Percentiles rank a stretch among this genome's conserved stretches.
Evolutionary conservation across 78 protist genomes (phyloP).

Genomic region (Mantamonas sphyraenae): DNA sequence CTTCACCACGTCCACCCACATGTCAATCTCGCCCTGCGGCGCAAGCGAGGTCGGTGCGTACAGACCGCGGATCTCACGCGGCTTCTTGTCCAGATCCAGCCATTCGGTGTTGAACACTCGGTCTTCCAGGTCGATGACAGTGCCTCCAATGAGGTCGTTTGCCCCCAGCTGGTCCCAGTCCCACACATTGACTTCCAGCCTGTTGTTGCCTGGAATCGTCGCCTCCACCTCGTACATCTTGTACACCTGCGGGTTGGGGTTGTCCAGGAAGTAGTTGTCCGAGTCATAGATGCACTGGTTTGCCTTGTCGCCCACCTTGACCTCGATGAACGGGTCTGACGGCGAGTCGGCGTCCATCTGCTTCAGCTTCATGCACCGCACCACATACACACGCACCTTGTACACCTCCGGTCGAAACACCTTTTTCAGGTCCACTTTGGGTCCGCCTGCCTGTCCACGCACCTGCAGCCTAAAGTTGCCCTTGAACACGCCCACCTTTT

Average conservation of each 20-base stretch:
- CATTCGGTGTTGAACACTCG: background rate
- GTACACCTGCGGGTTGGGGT: constrained; percentile 3
- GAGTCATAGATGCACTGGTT: background rate
- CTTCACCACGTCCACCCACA: constrained; percentile 22
- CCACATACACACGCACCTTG: constrained; percentile 20
- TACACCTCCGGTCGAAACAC: too few species aligned
- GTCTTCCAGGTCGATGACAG: constrained; percentile 13
- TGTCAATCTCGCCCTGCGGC: constrained; percentile 17
- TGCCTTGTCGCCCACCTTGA: background rate
- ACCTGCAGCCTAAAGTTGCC: too few species aligned
- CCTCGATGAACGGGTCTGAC: constrained; percentile 10
- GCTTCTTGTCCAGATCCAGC: background rate
- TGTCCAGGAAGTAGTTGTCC: background rate
- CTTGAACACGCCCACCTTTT: too few species aligned
- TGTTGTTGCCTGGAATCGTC: constrained; percentile 1
- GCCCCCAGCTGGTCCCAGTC: constrained; percentile 14
- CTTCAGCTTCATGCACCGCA: constrained; percentile 10
- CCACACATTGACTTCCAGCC: background rate
- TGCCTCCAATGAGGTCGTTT: constrained; percentile 21
- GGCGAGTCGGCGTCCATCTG: constrained; percentile 2
- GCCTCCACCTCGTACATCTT: background rate
- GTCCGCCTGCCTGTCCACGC: too few species aligned
- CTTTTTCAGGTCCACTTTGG: too few species aligned
- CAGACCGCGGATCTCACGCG: background rate
- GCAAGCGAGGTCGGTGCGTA: background rate